phyloP scores from a whole-genome alignment of 2,329 filamentous ascomycete species.

The Metarhizium robertsii region DNA sequence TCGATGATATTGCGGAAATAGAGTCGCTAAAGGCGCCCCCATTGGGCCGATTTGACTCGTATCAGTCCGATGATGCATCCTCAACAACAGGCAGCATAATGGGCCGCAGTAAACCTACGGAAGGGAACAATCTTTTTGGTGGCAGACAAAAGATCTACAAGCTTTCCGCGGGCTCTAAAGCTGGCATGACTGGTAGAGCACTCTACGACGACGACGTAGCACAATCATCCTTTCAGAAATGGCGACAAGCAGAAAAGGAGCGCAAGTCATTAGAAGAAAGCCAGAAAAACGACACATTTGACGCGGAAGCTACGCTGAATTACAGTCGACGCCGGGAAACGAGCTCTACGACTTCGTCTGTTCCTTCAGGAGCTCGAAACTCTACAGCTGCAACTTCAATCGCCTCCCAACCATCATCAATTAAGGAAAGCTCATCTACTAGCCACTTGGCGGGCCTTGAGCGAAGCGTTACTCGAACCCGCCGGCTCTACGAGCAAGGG shows the following conservation, averaged over 20 bases:
- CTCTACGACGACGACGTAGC: constrained; percentile 84
- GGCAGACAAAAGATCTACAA: constrained; percentile 94
- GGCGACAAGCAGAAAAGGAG: constrained; percentile 54
- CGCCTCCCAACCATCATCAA: constrained; percentile 47
- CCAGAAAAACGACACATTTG: constrained; percentile 21
- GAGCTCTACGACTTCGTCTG: constrained; percentile 71
- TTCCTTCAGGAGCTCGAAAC: constrained; percentile 56
- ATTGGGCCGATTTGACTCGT: constrained; percentile 55
- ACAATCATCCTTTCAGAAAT: constrained; percentile 73
- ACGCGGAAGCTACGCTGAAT: constrained; percentile 43
- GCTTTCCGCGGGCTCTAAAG: constrained; percentile 49
- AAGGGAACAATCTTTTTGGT: constrained; percentile 90
- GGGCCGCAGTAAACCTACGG: constrained; percentile 69
- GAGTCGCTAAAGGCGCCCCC: constrained; percentile 63
- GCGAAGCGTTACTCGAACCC: constrained; percentile 58
- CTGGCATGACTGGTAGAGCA: constrained; percentile 55
- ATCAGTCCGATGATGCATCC: constrained; percentile 62
- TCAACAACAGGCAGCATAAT: constrained; percentile 64
- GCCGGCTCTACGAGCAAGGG: constrained; percentile 75
- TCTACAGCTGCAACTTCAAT: constrained; percentile 87
- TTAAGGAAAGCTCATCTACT: constrained; percentile 37
- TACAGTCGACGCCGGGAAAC: constrained; percentile 75
- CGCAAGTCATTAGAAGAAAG: constrained; percentile 34
- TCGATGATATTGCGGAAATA: constrained; percentile 85
- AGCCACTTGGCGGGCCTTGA: constrained; percentile 40